Evolutionary conservation across 768 basidiomycete species (phyloP).

Genomic region (Roridomyces roridus): DNA sequence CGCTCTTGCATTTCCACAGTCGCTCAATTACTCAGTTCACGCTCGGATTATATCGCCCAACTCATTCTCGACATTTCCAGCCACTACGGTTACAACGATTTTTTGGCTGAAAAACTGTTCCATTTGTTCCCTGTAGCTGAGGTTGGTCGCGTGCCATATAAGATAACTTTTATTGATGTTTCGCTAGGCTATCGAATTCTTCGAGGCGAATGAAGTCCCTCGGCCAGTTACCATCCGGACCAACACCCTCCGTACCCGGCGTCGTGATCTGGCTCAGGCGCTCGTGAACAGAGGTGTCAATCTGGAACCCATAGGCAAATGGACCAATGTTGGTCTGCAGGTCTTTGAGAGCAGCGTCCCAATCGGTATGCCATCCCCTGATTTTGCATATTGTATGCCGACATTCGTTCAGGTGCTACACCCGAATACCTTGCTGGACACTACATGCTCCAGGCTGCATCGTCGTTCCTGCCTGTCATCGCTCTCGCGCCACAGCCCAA

Average conservation of each 20-base stretch:
- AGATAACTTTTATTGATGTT: slow-evolving; percentile 7
- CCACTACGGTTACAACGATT: slow-evolving; percentile 98
- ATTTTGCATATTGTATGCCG: background rate
- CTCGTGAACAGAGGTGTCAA: slow-evolving; percentile 96
- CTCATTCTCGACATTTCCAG: slow-evolving; percentile 87
- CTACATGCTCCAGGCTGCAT: slow-evolving; percentile 99
- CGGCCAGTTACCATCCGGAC: slow-evolving; percentile 98
- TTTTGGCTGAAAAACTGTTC: slow-evolving; percentile 93
- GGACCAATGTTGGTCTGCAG: slow-evolving; percentile 99
- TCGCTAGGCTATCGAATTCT: slow-evolving; percentile 91
- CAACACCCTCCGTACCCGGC: slow-evolving; percentile 91
- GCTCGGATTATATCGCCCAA: slow-evolving; percentile 91
- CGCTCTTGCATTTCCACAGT: no score
- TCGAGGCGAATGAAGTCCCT: slow-evolving; percentile 95
- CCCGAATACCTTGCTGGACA: slow-evolving; percentile 99
- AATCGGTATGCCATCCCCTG: slow-evolving; percentile 62
- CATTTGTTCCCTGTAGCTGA: slow-evolving; percentile 92
- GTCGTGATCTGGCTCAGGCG: slow-evolving; percentile 92
- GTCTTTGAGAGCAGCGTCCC: slow-evolving; percentile 97
- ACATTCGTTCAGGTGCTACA: slow-evolving; percentile 70
- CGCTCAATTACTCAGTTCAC: slow-evolving; percentile 66
- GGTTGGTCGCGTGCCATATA: slow-evolving; percentile 49
- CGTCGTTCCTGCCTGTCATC: slow-evolving; percentile 98
- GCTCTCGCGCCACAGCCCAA: slow-evolving; percentile 91
- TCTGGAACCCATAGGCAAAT: slow-evolving; percentile 97